Evolutionary conservation across 2,329 filamentous ascomycete species (phyloP), one percentile per base, ranked within the genome.

Genomic region (Pyrenochaeta sp.): DNA sequence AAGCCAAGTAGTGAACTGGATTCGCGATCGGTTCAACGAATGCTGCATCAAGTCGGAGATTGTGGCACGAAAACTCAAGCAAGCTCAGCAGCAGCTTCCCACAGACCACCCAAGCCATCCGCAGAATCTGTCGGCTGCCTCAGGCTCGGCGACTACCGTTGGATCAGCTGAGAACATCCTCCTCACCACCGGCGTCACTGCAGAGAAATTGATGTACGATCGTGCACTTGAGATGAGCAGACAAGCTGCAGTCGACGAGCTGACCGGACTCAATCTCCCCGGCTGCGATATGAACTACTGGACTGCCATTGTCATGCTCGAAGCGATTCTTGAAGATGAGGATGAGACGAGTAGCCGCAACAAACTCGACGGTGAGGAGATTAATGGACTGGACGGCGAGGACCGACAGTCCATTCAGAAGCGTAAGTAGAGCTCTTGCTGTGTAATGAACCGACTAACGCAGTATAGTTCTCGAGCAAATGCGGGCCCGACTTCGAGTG

Each of bases 201-300:
- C 95, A 0, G 95, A 98, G 79, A 97, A 93, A 77, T 82, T 99
- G 40, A 97, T 99, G 92, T 99, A 97, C 72, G 95, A 99, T 66
- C 90, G 95, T 41, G 95, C 95, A 0, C 81, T 98, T 18, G 95
- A 99, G 74, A 98, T 99, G 95, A 97, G 92, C 73, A 87, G 92
- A 46, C 87, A 91, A 3, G 94, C 95, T 7, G 95, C 95, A 7
- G 95, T 98, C 70, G 96, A 96, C 66, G 95, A 99, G 77, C 90
- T 99, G 44, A 92, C 95, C 1, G 92, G 94, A 51, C 91, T 95
- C 58, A 93, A 98, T 74, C 81, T 98, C 20, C 78, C 82, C 0
- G 92, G 92, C 14, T 98, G 94, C 71, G 93, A 98, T 71, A 87
- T 97, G 21, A 93, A 92, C 15, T 99, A 99, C 72, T 84, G 91